Percentiles rank a stretch among this genome's conserved stretches.
phyloP scores from a whole-genome alignment of 148 eudicot genomes.

The Arbutus unedo region DNA sequence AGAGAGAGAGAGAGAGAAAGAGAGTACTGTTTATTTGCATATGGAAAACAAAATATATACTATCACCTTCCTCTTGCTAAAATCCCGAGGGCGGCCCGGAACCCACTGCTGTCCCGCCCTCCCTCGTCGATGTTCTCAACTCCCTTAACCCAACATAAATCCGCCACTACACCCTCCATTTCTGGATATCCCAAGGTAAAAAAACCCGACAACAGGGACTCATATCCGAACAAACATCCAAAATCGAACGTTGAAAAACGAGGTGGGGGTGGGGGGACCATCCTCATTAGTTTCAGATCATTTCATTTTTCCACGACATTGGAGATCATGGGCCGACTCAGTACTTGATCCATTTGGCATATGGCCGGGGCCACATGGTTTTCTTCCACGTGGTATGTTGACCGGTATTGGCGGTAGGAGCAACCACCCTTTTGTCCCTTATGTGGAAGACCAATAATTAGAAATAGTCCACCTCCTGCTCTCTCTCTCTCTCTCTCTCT shows the following conservation, averaged over 20 bases:
- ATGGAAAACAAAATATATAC: no score
- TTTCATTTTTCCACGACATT: no score
- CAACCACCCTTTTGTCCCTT: slow-evolving; percentile 21
- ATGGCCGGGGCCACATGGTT: slow-evolving; percentile 19
- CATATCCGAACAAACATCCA: background rate
- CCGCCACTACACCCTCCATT: no score
- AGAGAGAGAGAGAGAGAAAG: no score
- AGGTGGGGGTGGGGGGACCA: slow-evolving; percentile 3
- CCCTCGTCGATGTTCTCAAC: slow-evolving; percentile 3
- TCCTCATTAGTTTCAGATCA: no score
- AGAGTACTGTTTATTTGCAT: no score
- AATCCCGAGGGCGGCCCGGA: slow-evolving; percentile 14
- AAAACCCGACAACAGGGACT: background rate
- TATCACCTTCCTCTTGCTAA: no score
- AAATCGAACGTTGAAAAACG: background rate
- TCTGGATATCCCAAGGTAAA: no score
- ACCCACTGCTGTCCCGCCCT: slow-evolving; percentile 25
- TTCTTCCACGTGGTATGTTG: slow-evolving; percentile 25
- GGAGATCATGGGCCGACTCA: no score
- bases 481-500: background rate
- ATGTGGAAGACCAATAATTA: background rate
- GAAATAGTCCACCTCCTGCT: background rate
- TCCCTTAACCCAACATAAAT: background rate
- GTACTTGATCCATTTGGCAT: no score
- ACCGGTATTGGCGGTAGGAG: slow-evolving; percentile 27